Conservation (phyloP, 371 early-diverging fungal species). For the Massospora cicadina region DNA sequence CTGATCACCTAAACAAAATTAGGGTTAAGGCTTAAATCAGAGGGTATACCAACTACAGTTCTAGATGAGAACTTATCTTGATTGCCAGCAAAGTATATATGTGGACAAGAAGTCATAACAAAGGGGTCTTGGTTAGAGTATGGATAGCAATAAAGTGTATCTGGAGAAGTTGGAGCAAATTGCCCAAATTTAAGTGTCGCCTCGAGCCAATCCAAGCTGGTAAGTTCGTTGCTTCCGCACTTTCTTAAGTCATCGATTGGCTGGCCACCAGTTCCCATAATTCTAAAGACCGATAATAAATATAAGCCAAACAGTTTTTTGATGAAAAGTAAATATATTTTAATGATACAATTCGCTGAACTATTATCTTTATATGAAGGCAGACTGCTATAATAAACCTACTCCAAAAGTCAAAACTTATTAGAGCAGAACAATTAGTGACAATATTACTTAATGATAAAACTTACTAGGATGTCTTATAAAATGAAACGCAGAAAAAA, state of each 20-base stretch:
- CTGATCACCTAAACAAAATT: background rate
- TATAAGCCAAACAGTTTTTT: too few species aligned
- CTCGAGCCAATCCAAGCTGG: conserved; percentile 48
- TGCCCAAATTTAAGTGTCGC: conserved; percentile 59
- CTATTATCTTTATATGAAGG: too few species aligned
- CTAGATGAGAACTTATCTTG: conserved; percentile 54
- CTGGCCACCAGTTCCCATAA: conserved; percentile 74
- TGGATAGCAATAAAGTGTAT: conserved; percentile 84
- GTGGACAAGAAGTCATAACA: conserved; percentile 44
- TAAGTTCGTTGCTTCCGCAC: conserved; percentile 27
- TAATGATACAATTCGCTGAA: too few species aligned
- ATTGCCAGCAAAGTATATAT: conserved; percentile 81
- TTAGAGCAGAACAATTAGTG: too few species aligned
- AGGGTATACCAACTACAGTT: conserved; percentile 27
- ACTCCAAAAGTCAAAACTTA: too few species aligned
- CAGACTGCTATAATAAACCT: too few species aligned
- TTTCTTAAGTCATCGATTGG: conserved; percentile 62
- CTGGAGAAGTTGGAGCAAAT: conserved; percentile 81
- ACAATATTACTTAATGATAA: too few species aligned
- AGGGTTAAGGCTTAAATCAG: background rate
- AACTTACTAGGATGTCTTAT: too few species aligned
- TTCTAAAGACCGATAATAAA: too few species aligned
- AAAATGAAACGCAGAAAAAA: background rate
- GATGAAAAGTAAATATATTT: too few species aligned
- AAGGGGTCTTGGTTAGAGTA: conserved; percentile 72